Base-by-base conservation (phyloP, 805 yeast species). In the Torulaspora indica region DNA sequence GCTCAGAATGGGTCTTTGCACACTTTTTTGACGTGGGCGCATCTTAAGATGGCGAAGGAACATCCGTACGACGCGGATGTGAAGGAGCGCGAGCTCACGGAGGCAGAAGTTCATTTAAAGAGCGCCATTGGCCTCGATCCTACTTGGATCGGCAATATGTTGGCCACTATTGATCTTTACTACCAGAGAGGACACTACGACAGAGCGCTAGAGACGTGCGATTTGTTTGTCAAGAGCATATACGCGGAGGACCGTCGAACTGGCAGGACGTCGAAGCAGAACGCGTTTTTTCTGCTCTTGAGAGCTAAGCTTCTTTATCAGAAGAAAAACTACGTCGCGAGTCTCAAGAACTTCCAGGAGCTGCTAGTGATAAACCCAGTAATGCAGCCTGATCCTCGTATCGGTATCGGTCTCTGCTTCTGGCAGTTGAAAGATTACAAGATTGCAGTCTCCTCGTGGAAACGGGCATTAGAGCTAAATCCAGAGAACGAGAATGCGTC, bases 331-430 rank as follows among this genome's bases (percentile, higher is more conserved):
- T 89, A 81, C 63, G 63, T 75, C 18, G 79, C 76, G 5, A 89
- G 96, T 12, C 74, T 93, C 56, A 82, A 82, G 61, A 63, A 85
- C 25, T 93, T 86, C 66, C 99, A 93, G 70, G 85, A 83, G 51
- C 81, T 85, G 6, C 71, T 93, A 52, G 74, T 82, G 27, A 71
- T 81, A 39, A 82, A 88, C 49, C 97, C 97, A 2, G 61, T 83
- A 29, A 68, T 84, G 54, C 76, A 77, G 54, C 97, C 98, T 4
- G 97, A 91, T 67, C 95, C 97, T 14, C 75, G 99, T 64, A 76
- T 93, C 48, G 99, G 98, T 23, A 79, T 91, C 48, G 99, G 98
- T 28, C 69, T 93, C 52, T 90, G 97, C 64, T 91, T 82, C 61
- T 93, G 97, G 97, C 78, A 78, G 48, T 69, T 93, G 49, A 83